Percentiles rank a stretch among this genome's conserved stretches.
Evolutionary conservation across 495 filamentous ascomycete genomes (phyloP).

Genomic region (Bombardia bombarda): DNA sequence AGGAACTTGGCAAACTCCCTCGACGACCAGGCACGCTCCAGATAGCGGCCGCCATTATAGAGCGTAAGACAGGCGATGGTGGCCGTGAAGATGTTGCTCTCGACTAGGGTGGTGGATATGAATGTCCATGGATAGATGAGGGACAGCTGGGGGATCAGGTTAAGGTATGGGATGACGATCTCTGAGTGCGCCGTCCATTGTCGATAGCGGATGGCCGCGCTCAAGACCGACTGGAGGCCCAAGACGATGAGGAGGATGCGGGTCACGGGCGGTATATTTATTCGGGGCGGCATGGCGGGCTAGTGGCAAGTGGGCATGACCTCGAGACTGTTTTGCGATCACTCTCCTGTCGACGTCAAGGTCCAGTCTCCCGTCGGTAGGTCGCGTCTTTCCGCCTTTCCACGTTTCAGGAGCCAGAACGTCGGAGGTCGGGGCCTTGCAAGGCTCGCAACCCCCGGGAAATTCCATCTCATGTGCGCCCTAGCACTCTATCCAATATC

Average conservation of each 20-base stretch:
- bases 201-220: constrained; percentile 67
- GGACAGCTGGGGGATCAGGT: constrained; percentile 73
- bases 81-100: constrained; percentile 87
- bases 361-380: too few species aligned
- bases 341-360: neutral
- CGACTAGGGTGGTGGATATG: constrained; percentile 76
- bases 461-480: too few species aligned
- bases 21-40: constrained; percentile 95
- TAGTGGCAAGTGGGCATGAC: too few species aligned
- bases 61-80: constrained; percentile 71
- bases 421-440: too few species aligned
- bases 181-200: constrained; percentile 47
- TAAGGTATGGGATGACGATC: constrained; percentile 74
- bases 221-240: constrained; percentile 69
- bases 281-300: constrained; percentile 64
- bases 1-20: constrained; percentile 89
- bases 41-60: constrained; percentile 89
- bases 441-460: too few species aligned
- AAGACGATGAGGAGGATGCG: constrained; percentile 69
- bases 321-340: too few species aligned
- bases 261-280: constrained; percentile 90
- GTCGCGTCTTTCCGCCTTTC: too few species aligned
- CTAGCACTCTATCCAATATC: too few species aligned
- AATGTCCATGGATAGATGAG: constrained; percentile 91
- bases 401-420: too few species aligned